Conservation (phyloP, 1,284 basidiomycete genomes). For the Pyrrhoderma noxium region DNA sequence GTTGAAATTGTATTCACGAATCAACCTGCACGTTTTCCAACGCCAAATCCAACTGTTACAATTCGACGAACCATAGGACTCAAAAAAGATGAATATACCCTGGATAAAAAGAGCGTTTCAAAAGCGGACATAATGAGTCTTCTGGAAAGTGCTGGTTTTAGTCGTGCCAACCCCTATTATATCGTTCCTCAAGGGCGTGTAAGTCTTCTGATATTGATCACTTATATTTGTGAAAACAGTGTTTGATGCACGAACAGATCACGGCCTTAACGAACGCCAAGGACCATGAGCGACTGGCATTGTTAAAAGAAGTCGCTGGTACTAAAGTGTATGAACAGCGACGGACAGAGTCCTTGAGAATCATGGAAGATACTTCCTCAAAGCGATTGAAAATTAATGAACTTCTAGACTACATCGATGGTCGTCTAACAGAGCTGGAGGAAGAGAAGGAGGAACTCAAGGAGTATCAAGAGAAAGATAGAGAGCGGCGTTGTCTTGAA, state of each 20-base stretch:
- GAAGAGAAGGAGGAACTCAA: slow-evolving; percentile 97
- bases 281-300: slow-evolving; percentile 86
- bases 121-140: slow-evolving; percentile 98
- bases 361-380: slow-evolving; percentile 94
- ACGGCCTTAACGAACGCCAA: slow-evolving; percentile 96
- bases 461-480: slow-evolving; percentile 94
- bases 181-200: slow-evolving; percentile 98
- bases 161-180: slow-evolving; percentile 96
- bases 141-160: slow-evolving; percentile 94
- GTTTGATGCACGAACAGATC: slow-evolving; percentile 47
- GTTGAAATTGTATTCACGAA: slow-evolving; percentile 89
- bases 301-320: slow-evolving; percentile 97
- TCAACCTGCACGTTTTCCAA: slow-evolving; percentile 86
- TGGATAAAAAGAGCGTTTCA: slow-evolving; percentile 92
- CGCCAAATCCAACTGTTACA: slow-evolving; percentile 77
- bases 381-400: slow-evolving; percentile 92
- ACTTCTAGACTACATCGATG: slow-evolving; percentile 86
- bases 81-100: slow-evolving; percentile 98
- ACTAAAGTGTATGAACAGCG: slow-evolving; percentile 98
- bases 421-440: slow-evolving; percentile 84
- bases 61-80: slow-evolving; percentile 91
- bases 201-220: slow-evolving; percentile 27
- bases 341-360: slow-evolving; percentile 84
- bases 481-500: slow-evolving; percentile 90
- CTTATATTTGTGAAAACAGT: background rate